A percentile compares a stretch with the other conserved stretches of the same genome.
These are phyloP conservation scores for Boletus subparvulus DNA, from an alignment of 768 basidiomycete genomes.

Conservation along the genomic window DNA sequence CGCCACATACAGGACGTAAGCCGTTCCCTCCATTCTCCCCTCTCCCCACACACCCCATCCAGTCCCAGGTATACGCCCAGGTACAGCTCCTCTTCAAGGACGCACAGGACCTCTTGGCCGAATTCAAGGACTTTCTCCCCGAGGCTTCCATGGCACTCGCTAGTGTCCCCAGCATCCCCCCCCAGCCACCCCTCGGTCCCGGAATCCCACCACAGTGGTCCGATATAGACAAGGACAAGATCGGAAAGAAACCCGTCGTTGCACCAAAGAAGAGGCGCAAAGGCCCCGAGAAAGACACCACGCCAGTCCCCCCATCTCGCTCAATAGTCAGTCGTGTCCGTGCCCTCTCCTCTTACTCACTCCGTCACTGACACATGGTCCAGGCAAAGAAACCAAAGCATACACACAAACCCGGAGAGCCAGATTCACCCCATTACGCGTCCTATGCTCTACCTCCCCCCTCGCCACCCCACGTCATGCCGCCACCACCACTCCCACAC, in stretches of 20 bases:
- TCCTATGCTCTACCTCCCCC: slow-evolving; percentile 46
- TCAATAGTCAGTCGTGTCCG: slow-evolving; percentile 48
- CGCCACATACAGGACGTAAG: slow-evolving; percentile 69
- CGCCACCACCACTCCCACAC: slow-evolving; percentile 28
- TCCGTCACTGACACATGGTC: slow-evolving; percentile 6
- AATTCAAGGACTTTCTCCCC: slow-evolving; percentile 82
- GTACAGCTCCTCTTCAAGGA: slow-evolving; percentile 81
- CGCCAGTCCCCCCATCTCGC: slow-evolving; percentile 56
- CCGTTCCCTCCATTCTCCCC: slow-evolving; percentile 3
- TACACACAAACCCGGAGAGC: slow-evolving; percentile 58
- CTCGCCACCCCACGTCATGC: slow-evolving; percentile 35
- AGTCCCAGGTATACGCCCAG: slow-evolving; percentile 78
- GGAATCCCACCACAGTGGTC: slow-evolving; percentile 40
- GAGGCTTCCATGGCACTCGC: slow-evolving; percentile 50
- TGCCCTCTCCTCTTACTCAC: slow-evolving; percentile 8
- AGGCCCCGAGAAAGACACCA: slow-evolving; percentile 64
- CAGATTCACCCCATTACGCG: slow-evolving; percentile 45
- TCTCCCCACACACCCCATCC: slow-evolving; percentile 10
- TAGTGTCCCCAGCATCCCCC: slow-evolving; percentile 47
- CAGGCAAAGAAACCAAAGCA: slow-evolving; percentile 66
- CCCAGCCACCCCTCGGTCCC: slow-evolving; percentile 43
- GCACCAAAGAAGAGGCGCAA: slow-evolving; percentile 61
- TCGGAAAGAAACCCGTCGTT: slow-evolving; percentile 43
- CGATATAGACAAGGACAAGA: slow-evolving; percentile 40
- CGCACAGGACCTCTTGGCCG: slow-evolving; percentile 72